These are phyloP conservation scores for Brettanomyces bruxellensis DNA, from an alignment of 805 yeast species.

Conservation along the genomic window DNA sequence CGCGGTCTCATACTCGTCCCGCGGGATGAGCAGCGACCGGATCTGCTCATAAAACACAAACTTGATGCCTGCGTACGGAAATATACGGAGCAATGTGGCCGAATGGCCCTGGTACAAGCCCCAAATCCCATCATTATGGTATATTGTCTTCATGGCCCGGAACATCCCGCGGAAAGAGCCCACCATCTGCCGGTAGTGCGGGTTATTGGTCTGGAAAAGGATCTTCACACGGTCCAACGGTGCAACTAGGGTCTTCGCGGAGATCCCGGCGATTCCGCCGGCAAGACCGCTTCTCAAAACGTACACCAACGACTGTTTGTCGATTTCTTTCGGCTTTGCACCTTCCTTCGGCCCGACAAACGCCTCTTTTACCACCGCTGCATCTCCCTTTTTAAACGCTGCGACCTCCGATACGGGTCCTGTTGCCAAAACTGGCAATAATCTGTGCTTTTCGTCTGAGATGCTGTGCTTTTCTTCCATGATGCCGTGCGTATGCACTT, in stretches of 20 bases:
- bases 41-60: constrained; percentile 95
- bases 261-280: constrained; percentile 92
- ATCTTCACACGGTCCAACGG: constrained; percentile 94
- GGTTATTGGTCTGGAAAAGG: constrained; percentile 89
- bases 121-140: constrained; percentile 54
- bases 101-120: constrained; percentile 96
- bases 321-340: constrained; percentile 24
- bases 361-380: no score
- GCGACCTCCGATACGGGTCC: not conserved
- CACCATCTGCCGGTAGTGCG: constrained; percentile 70
- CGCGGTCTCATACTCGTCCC: constrained; percentile 67
- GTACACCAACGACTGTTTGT: constrained; percentile 70
- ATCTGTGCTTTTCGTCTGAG: no score
- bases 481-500: no score
- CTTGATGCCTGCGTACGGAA: constrained; percentile 96
- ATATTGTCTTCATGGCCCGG: constrained; percentile 62
- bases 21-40: constrained; percentile 69
- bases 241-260: constrained; percentile 93
- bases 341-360: no score
- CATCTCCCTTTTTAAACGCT: not conserved
- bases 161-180: constrained; percentile 74
- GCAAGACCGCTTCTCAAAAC: constrained; percentile 80
- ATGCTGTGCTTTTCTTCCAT: no score
- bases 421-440: no score
- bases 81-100: constrained; percentile 81